A percentile compares a stretch with the other conserved stretches of the same genome.
phyloP scores from a whole-genome alignment of 2,329 filamentous ascomycete genomes.

The Colletotrichum nymphaeae region DNA sequence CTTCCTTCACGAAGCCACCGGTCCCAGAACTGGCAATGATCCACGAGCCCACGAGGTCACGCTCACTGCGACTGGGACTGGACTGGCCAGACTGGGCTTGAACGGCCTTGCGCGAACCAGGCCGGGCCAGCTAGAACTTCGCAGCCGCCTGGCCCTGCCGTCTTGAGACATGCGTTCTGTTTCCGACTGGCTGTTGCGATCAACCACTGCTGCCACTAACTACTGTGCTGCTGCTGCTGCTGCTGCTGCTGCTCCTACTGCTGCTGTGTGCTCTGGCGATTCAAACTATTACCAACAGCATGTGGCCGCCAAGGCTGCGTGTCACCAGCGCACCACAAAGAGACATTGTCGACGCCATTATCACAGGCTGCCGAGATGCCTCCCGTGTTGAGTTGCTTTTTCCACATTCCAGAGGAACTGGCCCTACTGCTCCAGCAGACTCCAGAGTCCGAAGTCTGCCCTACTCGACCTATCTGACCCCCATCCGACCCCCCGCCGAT shows the following conservation, averaged over 20 bases:
- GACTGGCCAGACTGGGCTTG: neutral
- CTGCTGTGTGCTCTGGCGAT: neutral
- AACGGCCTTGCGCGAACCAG: neutral
- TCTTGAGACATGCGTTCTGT: constrained; percentile 12
- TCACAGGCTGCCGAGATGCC: neutral
- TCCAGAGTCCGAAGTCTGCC: neutral
- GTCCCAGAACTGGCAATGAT: constrained; percentile 23
- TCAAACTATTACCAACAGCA: neutral
- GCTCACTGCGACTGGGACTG: constrained; percentile 7
- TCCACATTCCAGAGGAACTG: constrained; percentile 11
- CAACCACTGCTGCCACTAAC: too few relatives aligned
- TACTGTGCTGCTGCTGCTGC: neutral
- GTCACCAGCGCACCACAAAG: neutral
- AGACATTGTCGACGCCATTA: neutral
- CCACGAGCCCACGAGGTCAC: constrained; percentile 30
- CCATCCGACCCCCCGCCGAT: neutral
- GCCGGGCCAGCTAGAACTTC: neutral
- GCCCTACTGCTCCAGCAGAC: too few relatives aligned
- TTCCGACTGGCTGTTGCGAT: neutral
- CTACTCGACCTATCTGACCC: neutral
- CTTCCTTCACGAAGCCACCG: neutral
- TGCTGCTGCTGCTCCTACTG: neutral
- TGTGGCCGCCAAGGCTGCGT: constrained; percentile 15
- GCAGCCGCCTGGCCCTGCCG: constrained; percentile 29
- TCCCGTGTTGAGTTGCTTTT: constrained; percentile 6